Evolutionary conservation across 2,329 filamentous ascomycete species (phyloP).

Genomic region (Didymella arachidicola): DNA sequence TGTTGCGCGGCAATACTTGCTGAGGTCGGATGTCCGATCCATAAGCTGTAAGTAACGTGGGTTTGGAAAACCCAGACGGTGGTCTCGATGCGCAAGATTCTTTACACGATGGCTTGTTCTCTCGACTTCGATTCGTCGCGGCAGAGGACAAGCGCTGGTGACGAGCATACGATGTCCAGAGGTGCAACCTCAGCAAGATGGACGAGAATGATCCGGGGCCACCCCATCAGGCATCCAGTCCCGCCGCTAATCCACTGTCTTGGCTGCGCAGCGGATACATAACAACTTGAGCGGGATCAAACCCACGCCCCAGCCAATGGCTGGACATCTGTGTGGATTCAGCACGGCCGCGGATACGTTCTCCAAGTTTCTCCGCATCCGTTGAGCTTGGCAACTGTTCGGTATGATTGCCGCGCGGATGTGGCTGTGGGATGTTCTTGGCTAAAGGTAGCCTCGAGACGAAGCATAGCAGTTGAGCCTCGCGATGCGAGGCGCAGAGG

Average conservation of each 20-base stretch:
- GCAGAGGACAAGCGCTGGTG: background rate
- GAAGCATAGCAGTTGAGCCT: constrained; percentile 7
- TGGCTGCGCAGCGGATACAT: background rate
- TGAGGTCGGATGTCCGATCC: constrained; percentile 8
- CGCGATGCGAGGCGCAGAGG: background rate
- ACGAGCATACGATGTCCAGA: background rate
- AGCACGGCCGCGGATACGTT: constrained; percentile 22
- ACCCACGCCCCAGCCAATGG: background rate
- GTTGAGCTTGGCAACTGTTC: constrained; percentile 6
- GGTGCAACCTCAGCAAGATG: background rate
- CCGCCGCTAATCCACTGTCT: constrained; percentile 1
- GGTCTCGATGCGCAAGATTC: background rate
- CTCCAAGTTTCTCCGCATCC: constrained; percentile 9
- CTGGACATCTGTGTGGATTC: background rate
- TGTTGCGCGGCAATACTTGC: background rate
- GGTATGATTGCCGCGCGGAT: constrained; percentile 8
- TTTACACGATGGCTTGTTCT: constrained; percentile 3
- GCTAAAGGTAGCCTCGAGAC: constrained; percentile 11
- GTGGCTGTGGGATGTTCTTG: constrained; percentile 6
- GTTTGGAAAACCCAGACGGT: background rate
- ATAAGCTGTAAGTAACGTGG: background rate
- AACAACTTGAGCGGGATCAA: background rate
- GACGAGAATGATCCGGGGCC: constrained; percentile 12
- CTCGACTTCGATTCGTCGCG: background rate
- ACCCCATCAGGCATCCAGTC: background rate